Conservation (phyloP, 2,329 filamentous ascomycete species). For the Stylonectria norvegica region DNA sequence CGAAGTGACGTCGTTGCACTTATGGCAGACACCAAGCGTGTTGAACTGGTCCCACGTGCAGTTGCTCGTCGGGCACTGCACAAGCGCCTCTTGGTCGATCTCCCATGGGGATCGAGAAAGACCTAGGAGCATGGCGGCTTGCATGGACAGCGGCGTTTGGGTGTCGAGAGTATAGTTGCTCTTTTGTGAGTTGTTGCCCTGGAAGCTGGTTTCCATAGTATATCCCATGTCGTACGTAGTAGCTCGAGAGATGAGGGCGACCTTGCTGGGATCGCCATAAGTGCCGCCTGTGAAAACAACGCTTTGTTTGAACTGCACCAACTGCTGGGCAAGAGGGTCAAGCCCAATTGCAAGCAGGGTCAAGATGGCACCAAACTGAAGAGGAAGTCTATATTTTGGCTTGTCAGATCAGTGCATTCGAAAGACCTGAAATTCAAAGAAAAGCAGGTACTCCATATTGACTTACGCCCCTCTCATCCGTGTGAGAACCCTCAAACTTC, state of each 20-base stretch:
- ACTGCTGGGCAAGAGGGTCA: slow-evolving; percentile 11
- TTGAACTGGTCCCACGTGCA: slow-evolving; percentile 21
- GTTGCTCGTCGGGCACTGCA: slow-evolving; percentile 17
- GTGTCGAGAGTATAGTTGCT: not conserved
- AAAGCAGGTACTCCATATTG: too few relatives aligned
- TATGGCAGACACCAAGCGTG: slow-evolving; percentile 19
- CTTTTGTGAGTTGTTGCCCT: not conserved
- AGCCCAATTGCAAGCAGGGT: slow-evolving; percentile 8
- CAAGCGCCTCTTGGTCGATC: slow-evolving; percentile 1
- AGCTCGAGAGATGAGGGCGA: slow-evolving; percentile 7
- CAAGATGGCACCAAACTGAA: slow-evolving; percentile 11
- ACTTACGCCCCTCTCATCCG: slow-evolving; percentile 8
- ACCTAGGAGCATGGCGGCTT: slow-evolving; percentile 11
- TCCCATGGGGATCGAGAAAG: slow-evolving; percentile 7
- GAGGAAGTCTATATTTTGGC: not conserved
- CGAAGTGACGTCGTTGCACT: slow-evolving; percentile 16
- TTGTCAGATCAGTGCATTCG: not conserved
- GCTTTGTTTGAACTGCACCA: slow-evolving; percentile 5
- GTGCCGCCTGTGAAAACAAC: slow-evolving; percentile 1
- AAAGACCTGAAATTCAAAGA: not conserved
- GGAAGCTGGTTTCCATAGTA: too few relatives aligned
- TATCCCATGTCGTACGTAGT: slow-evolving; percentile 1
- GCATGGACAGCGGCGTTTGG: slow-evolving; percentile 5
- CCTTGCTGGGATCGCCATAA: not conserved
- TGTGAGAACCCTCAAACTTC: slow-evolving; percentile 9